These are phyloP conservation scores for Aspergillus wentii DNA, from an alignment of 495 filamentous ascomycete genomes.

Conservation along the genomic window DNA sequence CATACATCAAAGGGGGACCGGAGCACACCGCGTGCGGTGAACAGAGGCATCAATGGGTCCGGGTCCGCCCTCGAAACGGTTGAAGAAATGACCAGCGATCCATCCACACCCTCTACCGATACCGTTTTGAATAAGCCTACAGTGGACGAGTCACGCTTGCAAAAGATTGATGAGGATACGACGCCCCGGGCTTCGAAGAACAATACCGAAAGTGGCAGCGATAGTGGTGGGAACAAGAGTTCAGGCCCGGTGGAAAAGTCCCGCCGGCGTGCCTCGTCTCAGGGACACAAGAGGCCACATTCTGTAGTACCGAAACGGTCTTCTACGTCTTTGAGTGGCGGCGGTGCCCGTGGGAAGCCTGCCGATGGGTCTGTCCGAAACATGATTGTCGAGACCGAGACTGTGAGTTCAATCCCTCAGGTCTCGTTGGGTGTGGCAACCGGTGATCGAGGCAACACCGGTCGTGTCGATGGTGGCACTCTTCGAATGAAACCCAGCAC, in stretches of 20 bases:
- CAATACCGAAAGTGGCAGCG: conserved; percentile 42
- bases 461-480: conserved; percentile 59
- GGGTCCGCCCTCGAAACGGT: conserved; percentile 82
- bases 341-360: conserved; percentile 49
- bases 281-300: conserved; percentile 14
- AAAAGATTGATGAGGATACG: conserved; percentile 37
- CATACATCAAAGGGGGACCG: conserved; percentile 27
- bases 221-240: conserved; percentile 44
- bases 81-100: conserved; percentile 76
- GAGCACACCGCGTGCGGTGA: conserved; percentile 32
- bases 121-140: conserved; percentile 28
- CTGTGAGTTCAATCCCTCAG: conserved; percentile 86
- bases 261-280: conserved; percentile 23
- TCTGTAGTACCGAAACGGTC: conserved; percentile 45
- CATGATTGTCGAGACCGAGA: conserved; percentile 98
- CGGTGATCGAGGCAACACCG: conserved; percentile 52
- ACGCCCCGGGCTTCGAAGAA: conserved; percentile 29
- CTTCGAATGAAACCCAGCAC: conserved; percentile 81
- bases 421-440: conserved; percentile 69
- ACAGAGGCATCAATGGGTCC: conserved; percentile 60
- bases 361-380: conserved; percentile 75
- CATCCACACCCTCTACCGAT: conserved; percentile 62
- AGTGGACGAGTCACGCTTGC: conserved; percentile 28
- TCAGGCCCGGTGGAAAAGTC: conserved; percentile 33
- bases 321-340: conserved; percentile 39